These are phyloP conservation scores for Meira miltonrushii DNA, from an alignment of 1,284 basidiomycete genomes.

Conservation along the genomic window DNA sequence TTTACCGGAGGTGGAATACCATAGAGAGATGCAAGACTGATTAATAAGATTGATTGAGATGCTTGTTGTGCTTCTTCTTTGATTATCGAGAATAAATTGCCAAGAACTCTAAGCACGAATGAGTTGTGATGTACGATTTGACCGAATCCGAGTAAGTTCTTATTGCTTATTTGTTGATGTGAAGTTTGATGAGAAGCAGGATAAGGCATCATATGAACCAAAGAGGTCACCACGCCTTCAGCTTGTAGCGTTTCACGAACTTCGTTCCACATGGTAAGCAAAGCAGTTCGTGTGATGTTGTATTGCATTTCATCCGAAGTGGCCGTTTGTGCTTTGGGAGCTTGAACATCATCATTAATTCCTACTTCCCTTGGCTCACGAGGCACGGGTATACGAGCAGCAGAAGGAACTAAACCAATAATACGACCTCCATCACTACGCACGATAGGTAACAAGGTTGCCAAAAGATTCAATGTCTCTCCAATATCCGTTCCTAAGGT, in stretches of 20 bases:
- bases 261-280: neutral
- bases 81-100: too few relatives aligned
- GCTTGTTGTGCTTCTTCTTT: too few relatives aligned
- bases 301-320: conserved; percentile 9
- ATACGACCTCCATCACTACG: conserved; percentile 28
- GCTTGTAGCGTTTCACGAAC: neutral
- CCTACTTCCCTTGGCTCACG: neutral
- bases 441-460: conserved; percentile 28
- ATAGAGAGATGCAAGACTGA: too few relatives aligned
- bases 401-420: conserved; percentile 22
- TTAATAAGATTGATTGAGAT: too few relatives aligned
- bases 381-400: neutral
- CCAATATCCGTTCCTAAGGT: conserved; percentile 27
- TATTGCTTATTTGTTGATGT: too few relatives aligned
- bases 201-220: conserved; percentile 5
- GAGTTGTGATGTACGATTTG: too few relatives aligned
- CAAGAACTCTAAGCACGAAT: too few relatives aligned
- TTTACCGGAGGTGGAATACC: too few relatives aligned
- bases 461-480: conserved; percentile 24
- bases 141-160: too few relatives aligned
- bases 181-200: too few relatives aligned
- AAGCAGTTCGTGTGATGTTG: neutral
- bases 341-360: neutral
- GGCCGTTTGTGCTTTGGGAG: neutral
- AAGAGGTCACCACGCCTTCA: neutral